Conservation (phyloP, 2,329 filamentous ascomycete genomes). For the Sclerotinia spermophila region DNA sequence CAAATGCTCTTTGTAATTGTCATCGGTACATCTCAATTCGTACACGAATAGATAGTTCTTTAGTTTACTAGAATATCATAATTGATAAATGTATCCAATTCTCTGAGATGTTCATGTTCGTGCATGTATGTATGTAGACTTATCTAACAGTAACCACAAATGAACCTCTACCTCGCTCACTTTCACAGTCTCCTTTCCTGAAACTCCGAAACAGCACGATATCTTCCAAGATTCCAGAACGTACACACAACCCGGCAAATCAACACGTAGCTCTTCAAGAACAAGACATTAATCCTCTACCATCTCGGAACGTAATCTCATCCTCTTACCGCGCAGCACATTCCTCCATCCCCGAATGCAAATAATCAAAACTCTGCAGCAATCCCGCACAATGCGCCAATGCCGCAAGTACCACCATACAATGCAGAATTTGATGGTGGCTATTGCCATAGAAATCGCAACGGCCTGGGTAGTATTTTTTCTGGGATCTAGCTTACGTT, state of each 20-base stretch:
- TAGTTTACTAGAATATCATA: neutral
- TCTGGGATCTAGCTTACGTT: slow-evolving; percentile 28
- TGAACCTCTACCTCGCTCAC: too few species aligned
- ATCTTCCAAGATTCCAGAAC: too few species aligned
- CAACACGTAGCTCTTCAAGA: too few species aligned
- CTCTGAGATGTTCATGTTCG: neutral
- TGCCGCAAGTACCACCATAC: slow-evolving; percentile 33
- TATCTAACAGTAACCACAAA: neutral
- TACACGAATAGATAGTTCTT: neutral
- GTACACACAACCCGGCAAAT: too few species aligned
- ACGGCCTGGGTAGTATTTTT: slow-evolving; percentile 26
- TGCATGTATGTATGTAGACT: neutral
- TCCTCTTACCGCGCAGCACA: neutral
- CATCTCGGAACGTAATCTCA: neutral
- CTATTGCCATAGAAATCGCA: slow-evolving; percentile 33
- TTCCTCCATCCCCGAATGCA: neutral
- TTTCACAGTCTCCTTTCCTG: too few species aligned
- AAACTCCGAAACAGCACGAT: too few species aligned
- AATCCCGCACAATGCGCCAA: slow-evolving; percentile 12
- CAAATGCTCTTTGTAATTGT: neutral
- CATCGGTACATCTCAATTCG: neutral
- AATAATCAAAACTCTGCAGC: slow-evolving; percentile 9
- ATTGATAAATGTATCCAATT: neutral
- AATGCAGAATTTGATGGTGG: slow-evolving; percentile 37
- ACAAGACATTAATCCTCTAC: too few species aligned